A percentile compares a stretch with the other conserved stretches of the same genome.
These are phyloP conservation scores for Hanseniaspora lachancei DNA, from an alignment of 805 yeast genomes.

Conservation along the genomic window DNA sequence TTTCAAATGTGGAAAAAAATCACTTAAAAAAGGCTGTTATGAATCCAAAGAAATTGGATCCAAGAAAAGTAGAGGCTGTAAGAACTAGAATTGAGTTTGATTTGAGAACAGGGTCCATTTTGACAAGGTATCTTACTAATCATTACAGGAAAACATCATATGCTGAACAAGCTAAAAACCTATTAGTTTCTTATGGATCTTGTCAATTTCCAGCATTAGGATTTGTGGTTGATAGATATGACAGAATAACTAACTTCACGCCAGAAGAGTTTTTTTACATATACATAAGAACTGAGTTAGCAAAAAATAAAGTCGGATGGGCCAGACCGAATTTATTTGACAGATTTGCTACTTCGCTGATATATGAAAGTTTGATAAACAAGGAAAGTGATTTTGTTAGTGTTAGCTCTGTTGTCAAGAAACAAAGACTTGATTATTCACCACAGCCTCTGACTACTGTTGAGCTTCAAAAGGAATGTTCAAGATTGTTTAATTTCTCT, in stretches of 20 bases:
- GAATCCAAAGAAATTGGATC: slow-evolving; percentile 50
- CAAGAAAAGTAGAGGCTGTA: slow-evolving; percentile 69
- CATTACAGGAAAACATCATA: slow-evolving; percentile 28
- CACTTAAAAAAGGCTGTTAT: slow-evolving; percentile 69
- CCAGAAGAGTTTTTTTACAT: slow-evolving; percentile 76
- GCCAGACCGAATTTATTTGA: slow-evolving; percentile 60
- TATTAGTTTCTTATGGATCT: slow-evolving; percentile 58
- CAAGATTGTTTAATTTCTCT: slow-evolving; percentile 56
- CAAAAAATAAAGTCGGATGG: slow-evolving; percentile 51
- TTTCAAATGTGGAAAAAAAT: slow-evolving; percentile 68
- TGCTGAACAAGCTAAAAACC: background rate
- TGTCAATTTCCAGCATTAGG: slow-evolving; percentile 97
- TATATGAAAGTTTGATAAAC: slow-evolving; percentile 57
- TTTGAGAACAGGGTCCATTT: slow-evolving; percentile 74
- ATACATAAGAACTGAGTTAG: slow-evolving; percentile 33
- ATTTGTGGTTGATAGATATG: slow-evolving; percentile 83
- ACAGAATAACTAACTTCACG: slow-evolving; percentile 54
- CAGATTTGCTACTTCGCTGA: slow-evolving; percentile 43
- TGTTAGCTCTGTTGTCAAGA: background rate
- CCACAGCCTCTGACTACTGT: slow-evolving; percentile 93
- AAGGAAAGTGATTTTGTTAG: slow-evolving; percentile 16
- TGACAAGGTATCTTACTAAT: slow-evolving; percentile 62
- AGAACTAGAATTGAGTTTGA: slow-evolving; percentile 77
- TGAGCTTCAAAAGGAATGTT: slow-evolving; percentile 76
- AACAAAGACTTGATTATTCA: slow-evolving; percentile 38